phyloP scores from a whole-genome alignment of 768 basidiomycete genomes.

The Trametes coccinea region DNA sequence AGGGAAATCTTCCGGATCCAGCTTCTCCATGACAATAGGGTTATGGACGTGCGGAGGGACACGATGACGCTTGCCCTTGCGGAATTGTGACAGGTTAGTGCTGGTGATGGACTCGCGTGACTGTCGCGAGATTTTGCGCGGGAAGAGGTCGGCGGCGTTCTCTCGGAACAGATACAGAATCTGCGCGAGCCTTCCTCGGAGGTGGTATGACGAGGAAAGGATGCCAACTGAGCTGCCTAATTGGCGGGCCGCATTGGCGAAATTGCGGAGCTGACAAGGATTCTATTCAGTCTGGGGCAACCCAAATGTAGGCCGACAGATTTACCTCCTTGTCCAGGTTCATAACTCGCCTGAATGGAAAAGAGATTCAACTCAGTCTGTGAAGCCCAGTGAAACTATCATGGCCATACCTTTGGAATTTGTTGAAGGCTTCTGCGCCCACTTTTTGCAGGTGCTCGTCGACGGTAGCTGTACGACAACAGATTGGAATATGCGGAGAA shows the following conservation, averaged over 20 bases:
- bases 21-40: conserved; percentile 53
- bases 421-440: conserved; percentile 65
- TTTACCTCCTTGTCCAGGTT: conserved; percentile 65
- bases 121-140: conserved; percentile 55
- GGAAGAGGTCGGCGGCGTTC: conserved; percentile 78
- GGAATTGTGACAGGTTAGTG: conserved; percentile 36
- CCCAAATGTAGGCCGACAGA: not conserved
- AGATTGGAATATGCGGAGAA: not conserved
- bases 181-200: conserved; percentile 68
- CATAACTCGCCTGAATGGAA: conserved; percentile 48
- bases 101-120: conserved; percentile 41
- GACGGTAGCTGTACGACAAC: conserved; percentile 47
- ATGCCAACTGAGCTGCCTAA: conserved; percentile 78
- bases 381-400: not conserved
- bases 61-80: conserved; percentile 33
- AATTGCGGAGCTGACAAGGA: conserved; percentile 61
- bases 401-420: conserved; percentile 54
- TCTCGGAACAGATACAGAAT: conserved; percentile 71
- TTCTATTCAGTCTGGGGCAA: not conserved
- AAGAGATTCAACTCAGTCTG: no score
- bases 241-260: conserved; percentile 74
- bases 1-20: conserved; percentile 69
- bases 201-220: conserved; percentile 69
- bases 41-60: conserved; percentile 48
- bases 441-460: conserved; percentile 70